Conservation (phyloP, 129 eudicot genomes). For the Gnaphalium uliginosum region DNA sequence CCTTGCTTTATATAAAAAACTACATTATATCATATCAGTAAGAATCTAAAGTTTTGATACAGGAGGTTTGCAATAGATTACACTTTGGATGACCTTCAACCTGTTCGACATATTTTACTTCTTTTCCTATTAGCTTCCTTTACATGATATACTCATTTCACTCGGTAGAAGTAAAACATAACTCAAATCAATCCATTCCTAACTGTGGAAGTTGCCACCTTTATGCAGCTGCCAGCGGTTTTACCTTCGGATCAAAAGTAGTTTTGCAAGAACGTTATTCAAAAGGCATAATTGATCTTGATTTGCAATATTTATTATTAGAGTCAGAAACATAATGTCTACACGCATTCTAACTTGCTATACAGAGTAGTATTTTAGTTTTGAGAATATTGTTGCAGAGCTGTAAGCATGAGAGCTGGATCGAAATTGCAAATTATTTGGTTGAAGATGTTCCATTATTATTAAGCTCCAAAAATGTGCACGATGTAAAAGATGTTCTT, state of each 20-base stretch:
- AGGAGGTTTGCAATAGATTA: no score
- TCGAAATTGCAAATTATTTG: slow-evolving; percentile 60
- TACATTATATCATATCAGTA: no score
- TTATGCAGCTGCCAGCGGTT: background rate
- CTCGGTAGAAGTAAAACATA: background rate
- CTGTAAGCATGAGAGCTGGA: slow-evolving; percentile 91
- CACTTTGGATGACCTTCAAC: no score
- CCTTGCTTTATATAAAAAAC: no score
- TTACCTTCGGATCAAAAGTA: background rate
- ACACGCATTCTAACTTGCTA: background rate
- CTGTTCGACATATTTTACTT: background rate
- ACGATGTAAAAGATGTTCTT: slow-evolving; percentile 50
- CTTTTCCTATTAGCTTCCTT: background rate
- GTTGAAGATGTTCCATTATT: slow-evolving; percentile 76
- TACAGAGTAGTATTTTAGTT: background rate
- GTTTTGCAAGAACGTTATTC: background rate
- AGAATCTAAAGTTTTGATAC: no score
- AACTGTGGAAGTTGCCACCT: background rate
- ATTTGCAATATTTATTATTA: no score
- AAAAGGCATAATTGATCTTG: background rate
- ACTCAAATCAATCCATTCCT: background rate
- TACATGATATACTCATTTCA: background rate
- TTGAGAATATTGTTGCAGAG: slow-evolving; percentile 43
- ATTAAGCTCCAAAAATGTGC: slow-evolving; percentile 43
- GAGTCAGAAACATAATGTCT: background rate